Evolutionary conservation across 208 protist genomes (phyloP).

Genomic region (Trypanosoma caninum): DNA sequence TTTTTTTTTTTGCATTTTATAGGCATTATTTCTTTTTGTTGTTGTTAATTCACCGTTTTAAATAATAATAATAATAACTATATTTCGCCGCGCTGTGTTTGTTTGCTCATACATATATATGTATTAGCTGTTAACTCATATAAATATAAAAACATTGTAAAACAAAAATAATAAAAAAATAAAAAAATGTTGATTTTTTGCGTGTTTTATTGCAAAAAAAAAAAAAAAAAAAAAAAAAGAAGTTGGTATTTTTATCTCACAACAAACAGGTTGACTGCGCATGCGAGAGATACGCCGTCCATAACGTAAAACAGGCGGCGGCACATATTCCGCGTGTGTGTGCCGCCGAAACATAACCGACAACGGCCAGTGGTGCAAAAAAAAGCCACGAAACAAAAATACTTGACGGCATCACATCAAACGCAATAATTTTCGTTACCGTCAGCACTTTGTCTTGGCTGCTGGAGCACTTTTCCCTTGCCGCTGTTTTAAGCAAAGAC

Average conservation of each 20-base stretch:
- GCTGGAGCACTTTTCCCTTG: conserved; percentile 19
- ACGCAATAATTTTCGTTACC: conserved; percentile 53
- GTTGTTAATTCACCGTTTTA: no score
- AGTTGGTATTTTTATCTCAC: conserved; percentile 15
- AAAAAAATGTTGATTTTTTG: not conserved
- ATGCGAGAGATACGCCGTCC: conserved; percentile 48
- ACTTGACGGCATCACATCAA: conserved; percentile 59
- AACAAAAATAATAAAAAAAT: not conserved
- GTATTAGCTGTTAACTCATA: no score
- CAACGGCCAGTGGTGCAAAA: conserved; percentile 43
- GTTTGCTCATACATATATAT: no score
- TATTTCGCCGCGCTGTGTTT: no score
- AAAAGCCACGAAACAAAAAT: conserved; percentile 72
- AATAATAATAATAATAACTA: no score
- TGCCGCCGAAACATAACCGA: conserved; percentile 35
- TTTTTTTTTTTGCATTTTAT: no score
- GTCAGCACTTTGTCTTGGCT: conserved; percentile 43
- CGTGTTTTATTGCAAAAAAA: conserved; percentile 6
- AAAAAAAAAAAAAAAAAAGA: conserved; percentile 16
- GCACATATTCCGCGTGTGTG: conserved; percentile 21
- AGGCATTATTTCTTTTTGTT: no score
- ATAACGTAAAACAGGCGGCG: conserved; percentile 42
- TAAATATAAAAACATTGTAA: no score
- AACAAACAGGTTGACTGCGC: conserved; percentile 41
- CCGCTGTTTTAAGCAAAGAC: conserved; percentile 37